These are phyloP conservation scores for Linanthus parryae DNA, from an alignment of 148 eudicot genomes.

Conservation along the genomic window DNA sequence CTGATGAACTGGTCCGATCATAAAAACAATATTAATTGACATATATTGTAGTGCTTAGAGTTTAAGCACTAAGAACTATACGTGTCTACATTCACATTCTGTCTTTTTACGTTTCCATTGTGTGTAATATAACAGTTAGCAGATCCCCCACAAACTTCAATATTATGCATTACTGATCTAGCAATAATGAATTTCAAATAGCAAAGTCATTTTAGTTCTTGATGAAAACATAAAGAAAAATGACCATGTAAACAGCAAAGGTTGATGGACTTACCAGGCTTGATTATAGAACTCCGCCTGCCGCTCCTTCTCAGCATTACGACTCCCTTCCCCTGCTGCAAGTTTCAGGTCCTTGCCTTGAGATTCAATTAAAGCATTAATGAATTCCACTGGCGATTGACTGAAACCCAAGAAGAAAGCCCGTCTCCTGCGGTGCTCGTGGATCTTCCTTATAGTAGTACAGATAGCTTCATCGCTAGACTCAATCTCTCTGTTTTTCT, in stretches of 20 bases:
- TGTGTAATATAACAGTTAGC: not conserved
- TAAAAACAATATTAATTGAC: no score
- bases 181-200: no score
- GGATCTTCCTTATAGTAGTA: slow-evolving; percentile 75
- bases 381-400: slow-evolving; percentile 88
- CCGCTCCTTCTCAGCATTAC: slow-evolving; percentile 75
- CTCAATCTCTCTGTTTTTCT: slow-evolving; percentile 82
- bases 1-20: no score
- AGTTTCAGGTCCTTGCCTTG: slow-evolving; percentile 81
- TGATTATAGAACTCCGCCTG: slow-evolving; percentile 85
- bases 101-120: not conserved
- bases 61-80: no score
- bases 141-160: no score
- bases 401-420: slow-evolving; percentile 94
- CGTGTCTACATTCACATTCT: not conserved
- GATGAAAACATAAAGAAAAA: not conserved
- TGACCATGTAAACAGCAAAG: not conserved
- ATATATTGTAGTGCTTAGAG: no score
- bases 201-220: no score
- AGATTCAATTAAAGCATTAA: slow-evolving; percentile 80
- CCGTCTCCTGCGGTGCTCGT: slow-evolving; percentile 78
- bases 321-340: slow-evolving; percentile 71
- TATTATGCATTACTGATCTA: no score
- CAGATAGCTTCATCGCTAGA: slow-evolving; percentile 83
- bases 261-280: slow-evolving; percentile 55